These are phyloP conservation scores for Penium margaritaceum DNA, from an alignment of 139 green algal genomes.

Conservation along the genomic window DNA sequence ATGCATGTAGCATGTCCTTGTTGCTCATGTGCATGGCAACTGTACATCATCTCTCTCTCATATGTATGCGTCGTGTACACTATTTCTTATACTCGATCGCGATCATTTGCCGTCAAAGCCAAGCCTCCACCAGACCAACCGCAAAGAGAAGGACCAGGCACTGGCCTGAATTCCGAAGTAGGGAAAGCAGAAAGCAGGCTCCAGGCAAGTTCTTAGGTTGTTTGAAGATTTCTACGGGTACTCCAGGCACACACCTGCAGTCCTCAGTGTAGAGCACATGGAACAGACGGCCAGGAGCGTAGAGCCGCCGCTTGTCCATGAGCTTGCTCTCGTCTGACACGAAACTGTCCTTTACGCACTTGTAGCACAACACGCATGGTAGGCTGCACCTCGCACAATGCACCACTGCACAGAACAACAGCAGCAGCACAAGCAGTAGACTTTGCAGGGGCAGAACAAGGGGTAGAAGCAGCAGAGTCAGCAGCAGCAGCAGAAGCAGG, in stretches of 20 bases:
- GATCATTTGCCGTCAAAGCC: neutral
- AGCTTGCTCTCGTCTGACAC: slow-evolving; percentile 21
- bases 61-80: too few species aligned
- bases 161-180: neutral
- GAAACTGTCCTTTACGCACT: slow-evolving; percentile 7
- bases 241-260: neutral
- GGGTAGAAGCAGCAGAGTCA: neutral
- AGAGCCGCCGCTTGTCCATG: slow-evolving; percentile 18
- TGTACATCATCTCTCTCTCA: too few species aligned
- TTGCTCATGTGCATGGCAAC: too few species aligned
- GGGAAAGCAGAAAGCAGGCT: neutral
- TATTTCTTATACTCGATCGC: neutral
- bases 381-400: neutral
- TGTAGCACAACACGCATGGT: slow-evolving; percentile 8
- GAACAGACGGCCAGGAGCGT: slow-evolving; percentile 18
- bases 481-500: neutral
- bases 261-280: slow-evolving; percentile 11
- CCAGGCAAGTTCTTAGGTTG: neutral
- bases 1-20: too few species aligned
- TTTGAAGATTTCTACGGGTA: too few species aligned
- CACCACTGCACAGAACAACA: too few species aligned
- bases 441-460: neutral
- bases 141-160: neutral
- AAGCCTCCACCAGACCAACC: neutral
- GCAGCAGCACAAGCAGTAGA: neutral